Evolutionary conservation across 306 rosid species (phyloP), one percentile per base, ranked within the genome.

Genomic region (Alnus rubra): DNA sequence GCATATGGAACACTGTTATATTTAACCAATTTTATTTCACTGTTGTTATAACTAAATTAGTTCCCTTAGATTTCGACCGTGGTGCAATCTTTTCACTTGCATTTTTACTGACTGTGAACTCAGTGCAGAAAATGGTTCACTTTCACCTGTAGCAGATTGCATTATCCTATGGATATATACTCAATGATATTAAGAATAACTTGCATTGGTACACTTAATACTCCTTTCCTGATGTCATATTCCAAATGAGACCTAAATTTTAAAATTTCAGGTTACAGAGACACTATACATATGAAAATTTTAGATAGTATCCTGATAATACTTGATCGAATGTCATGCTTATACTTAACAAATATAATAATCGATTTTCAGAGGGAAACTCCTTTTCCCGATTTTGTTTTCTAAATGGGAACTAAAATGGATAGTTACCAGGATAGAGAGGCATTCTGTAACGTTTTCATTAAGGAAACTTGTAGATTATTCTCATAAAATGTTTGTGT

Each of bases 401-500:
- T 13, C 55, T 18, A 23, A 12, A 30, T 37, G 8, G 68, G 71
- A 60, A 16, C 10, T 33, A 39, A 68, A 48, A 35, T 51, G 12
- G 54, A 56, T 35, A 47, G 23, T 69, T 1, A 15, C 37, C 19
- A 9, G 9, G 31, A 18, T n/a, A 49, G 39, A 72, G 30, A n/a
- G 58, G 11, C 5, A 9, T 39, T 39, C 15, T 37, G 23, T n/a
- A 50, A 13, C 51, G n/a, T 9, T 68, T 73, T 19, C 47, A 77
- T 39, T 48, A 48, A 12, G 77, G 77, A 82, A 74, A 35, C 62
- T 74, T 76, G 39, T 69, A 53, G 35, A 37, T 37, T 74, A 31
- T 45, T 2, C 69, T 8, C 16, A 72, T 58, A 33, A 75, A 23
- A 49, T 67, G 73, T 82, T 62, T 85, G 60, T 80, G n/a, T 84